These are phyloP conservation scores for Aspergillus biplanus DNA, from an alignment of 495 filamentous ascomycete species.

Conservation along the genomic window DNA sequence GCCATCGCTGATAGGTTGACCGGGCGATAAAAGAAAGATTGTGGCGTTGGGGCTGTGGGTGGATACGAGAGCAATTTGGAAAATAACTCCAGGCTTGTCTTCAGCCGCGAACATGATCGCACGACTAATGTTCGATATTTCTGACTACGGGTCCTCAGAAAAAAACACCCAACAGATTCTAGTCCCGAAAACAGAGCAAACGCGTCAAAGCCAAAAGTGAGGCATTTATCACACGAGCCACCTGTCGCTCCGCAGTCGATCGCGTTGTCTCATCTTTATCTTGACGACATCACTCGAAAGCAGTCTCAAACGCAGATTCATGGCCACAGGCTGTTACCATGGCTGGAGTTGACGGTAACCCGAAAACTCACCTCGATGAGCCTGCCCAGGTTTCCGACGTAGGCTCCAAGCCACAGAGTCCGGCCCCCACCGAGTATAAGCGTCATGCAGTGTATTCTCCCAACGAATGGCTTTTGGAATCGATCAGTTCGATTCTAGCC, in stretches of 20 bases:
- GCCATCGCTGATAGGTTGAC: slow-evolving; percentile 14
- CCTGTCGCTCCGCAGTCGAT: background rate
- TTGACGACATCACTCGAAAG: slow-evolving; percentile 2
- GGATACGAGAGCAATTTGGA: slow-evolving; percentile 12
- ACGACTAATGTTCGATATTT: no score
- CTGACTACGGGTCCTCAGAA: no score
- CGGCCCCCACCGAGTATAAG: slow-evolving; percentile 21
- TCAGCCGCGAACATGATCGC: background rate
- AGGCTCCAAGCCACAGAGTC: slow-evolving; percentile 15
- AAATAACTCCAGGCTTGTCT: background rate
- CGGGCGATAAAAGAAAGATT: slow-evolving; percentile 13
- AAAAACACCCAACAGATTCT: no score
- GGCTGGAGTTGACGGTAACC: slow-evolving; percentile 14
- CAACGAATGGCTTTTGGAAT: slow-evolving; percentile 26
- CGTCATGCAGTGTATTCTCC: slow-evolving; percentile 26
- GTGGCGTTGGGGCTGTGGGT: slow-evolving; percentile 10
- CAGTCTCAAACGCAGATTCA: slow-evolving; percentile 6
- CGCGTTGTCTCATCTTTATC: background rate
- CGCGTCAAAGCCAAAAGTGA: background rate
- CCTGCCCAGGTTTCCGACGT: slow-evolving; percentile 15
- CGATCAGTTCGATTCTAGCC: slow-evolving; percentile 21
- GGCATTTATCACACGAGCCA: background rate
- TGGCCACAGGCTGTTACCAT: slow-evolving; percentile 18
- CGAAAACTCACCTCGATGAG: slow-evolving; percentile 16
- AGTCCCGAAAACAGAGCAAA: no score